Conservation (phyloP, 2,329 filamentous ascomycete species). For the Pseudocercospora vitis region DNA sequence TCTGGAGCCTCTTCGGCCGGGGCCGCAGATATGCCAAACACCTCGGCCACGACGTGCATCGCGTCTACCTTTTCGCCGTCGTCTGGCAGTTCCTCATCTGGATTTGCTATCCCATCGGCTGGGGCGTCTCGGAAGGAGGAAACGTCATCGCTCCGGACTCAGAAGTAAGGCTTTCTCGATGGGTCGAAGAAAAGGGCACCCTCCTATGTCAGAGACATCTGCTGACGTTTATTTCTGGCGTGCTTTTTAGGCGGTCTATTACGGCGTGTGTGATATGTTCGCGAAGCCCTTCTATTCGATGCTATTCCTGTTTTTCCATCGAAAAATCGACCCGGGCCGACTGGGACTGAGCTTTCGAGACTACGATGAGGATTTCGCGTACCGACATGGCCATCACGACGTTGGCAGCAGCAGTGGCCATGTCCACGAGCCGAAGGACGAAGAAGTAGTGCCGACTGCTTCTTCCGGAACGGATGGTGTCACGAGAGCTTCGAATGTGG, state of each 20-base stretch:
- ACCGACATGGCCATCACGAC: neutral
- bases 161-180: no score
- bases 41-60: constrained; percentile 52
- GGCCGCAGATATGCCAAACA: constrained; percentile 54
- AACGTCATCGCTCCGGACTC: constrained; percentile 64
- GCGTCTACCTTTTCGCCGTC: constrained; percentile 54
- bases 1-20: constrained; percentile 46
- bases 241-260: constrained; percentile 66
- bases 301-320: constrained; percentile 58
- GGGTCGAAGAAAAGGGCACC: no score
- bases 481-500: neutral
- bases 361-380: constrained; percentile 24
- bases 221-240: no score
- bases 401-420: neutral
- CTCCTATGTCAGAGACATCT: no score
- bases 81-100: constrained; percentile 56
- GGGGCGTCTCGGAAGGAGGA: constrained; percentile 61
- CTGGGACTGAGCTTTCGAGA: constrained; percentile 54
- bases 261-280: constrained; percentile 62
- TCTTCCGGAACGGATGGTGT: neutral
- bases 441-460: neutral
- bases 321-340: constrained; percentile 57
- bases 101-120: constrained; percentile 62
- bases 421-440: neutral
- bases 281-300: constrained; percentile 61